A percentile compares a stretch with the other conserved stretches of the same genome.
Conservation (phyloP, 2,329 filamentous ascomycete species). For the Colletotrichum euphorbiae region DNA sequence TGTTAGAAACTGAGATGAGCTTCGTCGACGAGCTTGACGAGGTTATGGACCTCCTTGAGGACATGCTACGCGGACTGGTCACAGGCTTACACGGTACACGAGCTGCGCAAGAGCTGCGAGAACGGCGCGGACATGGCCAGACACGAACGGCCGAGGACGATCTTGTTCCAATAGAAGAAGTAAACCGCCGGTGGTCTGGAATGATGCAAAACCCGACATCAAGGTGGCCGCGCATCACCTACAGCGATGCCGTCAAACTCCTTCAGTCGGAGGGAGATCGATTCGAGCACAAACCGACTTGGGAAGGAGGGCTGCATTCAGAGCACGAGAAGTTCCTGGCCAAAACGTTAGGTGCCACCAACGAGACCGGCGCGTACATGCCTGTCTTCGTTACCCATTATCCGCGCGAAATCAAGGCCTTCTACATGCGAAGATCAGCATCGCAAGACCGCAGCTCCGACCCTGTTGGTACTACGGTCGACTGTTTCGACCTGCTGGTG, state of each 20-base stretch:
- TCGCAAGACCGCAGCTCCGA: background rate
- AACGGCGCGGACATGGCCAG: conserved; percentile 34
- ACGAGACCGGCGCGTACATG: conserved; percentile 58
- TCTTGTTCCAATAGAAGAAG: conserved; percentile 59
- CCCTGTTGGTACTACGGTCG: conserved; percentile 68
- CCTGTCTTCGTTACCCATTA: conserved; percentile 96
- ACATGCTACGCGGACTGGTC: conserved; percentile 72
- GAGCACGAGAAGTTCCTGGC: conserved; percentile 95
- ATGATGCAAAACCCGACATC: conserved; percentile 59
- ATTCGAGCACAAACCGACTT: conserved; percentile 77
- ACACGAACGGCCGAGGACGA: conserved; percentile 47
- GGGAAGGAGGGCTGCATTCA: conserved; percentile 82
- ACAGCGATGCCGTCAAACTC: conserved; percentile 78
- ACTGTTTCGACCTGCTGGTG: conserved; percentile 91
- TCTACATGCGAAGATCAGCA: conserved; percentile 70
- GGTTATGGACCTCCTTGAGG: conserved; percentile 84
- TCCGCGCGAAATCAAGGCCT: conserved; percentile 88
- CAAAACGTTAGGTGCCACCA: conserved; percentile 65
- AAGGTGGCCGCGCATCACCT: conserved; percentile 85
- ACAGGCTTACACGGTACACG: conserved; percentile 54
- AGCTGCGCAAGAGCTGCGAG: conserved; percentile 59
- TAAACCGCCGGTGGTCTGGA: conserved; percentile 79
- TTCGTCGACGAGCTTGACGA: conserved; percentile 77
- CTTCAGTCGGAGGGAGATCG: conserved; percentile 70
- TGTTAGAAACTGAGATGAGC: conserved; percentile 92